Evolutionary conservation across 352 stramenopile species (phyloP).

Genomic region (Saprolegnia parasitica): DNA sequence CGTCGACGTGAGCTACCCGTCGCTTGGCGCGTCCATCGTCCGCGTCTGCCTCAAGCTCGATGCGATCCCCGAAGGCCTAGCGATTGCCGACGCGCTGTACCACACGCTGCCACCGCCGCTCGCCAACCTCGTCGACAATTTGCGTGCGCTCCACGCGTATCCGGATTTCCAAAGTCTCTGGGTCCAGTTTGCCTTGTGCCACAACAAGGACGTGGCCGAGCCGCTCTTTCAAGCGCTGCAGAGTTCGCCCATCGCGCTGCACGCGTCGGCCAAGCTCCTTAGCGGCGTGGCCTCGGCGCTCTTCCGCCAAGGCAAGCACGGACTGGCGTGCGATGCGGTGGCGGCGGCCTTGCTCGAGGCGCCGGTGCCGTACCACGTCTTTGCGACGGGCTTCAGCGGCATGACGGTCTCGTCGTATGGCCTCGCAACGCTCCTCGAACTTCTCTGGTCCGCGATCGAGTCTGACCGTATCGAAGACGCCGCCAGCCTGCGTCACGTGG

Average conservation of each 20-base stretch:
- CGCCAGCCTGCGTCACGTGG: background rate
- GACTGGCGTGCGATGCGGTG: background rate
- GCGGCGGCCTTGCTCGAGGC: background rate
- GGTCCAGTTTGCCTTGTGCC: slow-evolving; percentile 10
- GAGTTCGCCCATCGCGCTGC: background rate
- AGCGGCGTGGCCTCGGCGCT: background rate
- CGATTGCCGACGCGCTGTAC: background rate
- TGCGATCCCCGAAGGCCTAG: background rate
- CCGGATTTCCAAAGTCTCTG: slow-evolving; percentile 14
- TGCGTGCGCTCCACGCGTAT: background rate
- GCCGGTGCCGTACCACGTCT: background rate
- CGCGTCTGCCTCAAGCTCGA: slow-evolving; percentile 3
- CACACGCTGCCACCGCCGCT: background rate
- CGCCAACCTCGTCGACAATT: slow-evolving; percentile 2
- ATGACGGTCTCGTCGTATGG: slow-evolving; percentile 13
- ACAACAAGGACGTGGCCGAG: slow-evolving; percentile 8
- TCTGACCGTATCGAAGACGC: background rate
- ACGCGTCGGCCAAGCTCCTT: background rate
- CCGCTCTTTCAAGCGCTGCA: slow-evolving; percentile 1
- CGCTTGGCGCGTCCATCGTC: slow-evolving; percentile 4
- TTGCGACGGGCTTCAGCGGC: background rate
- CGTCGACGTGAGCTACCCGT: slow-evolving; percentile 5
- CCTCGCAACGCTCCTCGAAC: background rate
- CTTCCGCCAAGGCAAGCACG: slow-evolving; percentile 8
- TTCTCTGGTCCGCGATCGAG: background rate